phyloP scores from a whole-genome alignment of 2,329 filamentous ascomycete genomes.

The Venturiaceae sp. region DNA sequence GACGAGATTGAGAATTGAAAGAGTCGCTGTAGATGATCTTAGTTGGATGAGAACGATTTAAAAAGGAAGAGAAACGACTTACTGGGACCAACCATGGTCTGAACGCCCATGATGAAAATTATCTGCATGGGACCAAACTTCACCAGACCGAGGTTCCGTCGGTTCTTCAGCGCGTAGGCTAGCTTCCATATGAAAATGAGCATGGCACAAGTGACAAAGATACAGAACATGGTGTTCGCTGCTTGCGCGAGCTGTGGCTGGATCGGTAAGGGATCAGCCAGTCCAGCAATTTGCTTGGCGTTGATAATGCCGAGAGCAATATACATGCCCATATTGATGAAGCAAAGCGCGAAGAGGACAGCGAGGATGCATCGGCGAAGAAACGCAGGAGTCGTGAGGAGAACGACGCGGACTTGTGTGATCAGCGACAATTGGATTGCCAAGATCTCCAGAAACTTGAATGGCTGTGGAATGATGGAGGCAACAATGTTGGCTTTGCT shows the following conservation, averaged over 20 bases:
- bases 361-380: conserved; percentile 37
- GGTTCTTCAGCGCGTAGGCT: conserved; percentile 44
- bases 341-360: conserved; percentile 38
- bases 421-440: conserved; percentile 50
- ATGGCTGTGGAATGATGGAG: conserved; percentile 38
- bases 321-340: conserved; percentile 44
- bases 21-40: conserved; percentile 39
- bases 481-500: conserved; percentile 31
- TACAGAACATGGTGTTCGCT: conserved; percentile 41
- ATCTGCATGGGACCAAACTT: conserved; percentile 57
- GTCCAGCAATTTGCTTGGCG: conserved; percentile 26
- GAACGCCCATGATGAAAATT: conserved; percentile 58
- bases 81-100: conserved; percentile 58
- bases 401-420: conserved; percentile 55
- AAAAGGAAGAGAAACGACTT: conserved; percentile 18
- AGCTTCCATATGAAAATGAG: conserved; percentile 54
- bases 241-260: conserved; percentile 26
- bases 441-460: conserved; percentile 43
- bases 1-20: conserved; percentile 48
- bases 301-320: conserved; percentile 43
- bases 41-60: conserved; percentile 6
- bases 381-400: conserved; percentile 35
- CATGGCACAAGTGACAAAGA: conserved; percentile 53
- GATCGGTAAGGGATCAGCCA: conserved; percentile 15
- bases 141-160: conserved; percentile 46